Base-by-base conservation (phyloP, 1,139 yeast species). In the Kurtzmaniella quercitrusa region DNA sequence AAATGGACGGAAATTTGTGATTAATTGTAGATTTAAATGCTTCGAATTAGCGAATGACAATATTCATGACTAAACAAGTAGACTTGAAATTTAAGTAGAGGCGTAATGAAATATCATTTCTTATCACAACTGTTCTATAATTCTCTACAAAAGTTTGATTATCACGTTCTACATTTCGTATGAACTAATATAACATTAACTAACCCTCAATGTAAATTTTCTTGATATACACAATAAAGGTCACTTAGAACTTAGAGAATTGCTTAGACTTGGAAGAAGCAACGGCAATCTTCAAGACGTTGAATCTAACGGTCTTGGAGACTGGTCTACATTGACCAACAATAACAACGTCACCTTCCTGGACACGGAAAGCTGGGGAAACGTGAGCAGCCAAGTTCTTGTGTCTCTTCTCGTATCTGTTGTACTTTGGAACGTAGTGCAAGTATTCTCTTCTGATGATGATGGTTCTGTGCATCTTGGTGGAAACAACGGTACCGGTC, bases 341-440 rank as follows among this genome's bases (percentile, higher is more conserved):
- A 65, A 96, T 91, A 68, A 94, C 98, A 61, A 86, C 81, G 71
- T 94, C 99, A 82, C 99, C 99, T 74, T 91, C 98, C 73, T 80
- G 79, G 66, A 91, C 97, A 82, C 99, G 95, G 98, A 93, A 93
- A 77, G 98, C 98, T 78, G 99, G 99, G 57, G 98, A 91, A 67
- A 94, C 88, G 82, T 93, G 99, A 66, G 97, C 98, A 73, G 99
- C 95, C 58, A 94, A 83, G 84, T 93, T 94, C 94, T 93, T 94
- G 88, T 93, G 99, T 83, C 99, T 91, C 88, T 93, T 93, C 83
- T 93, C 99, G 86, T 89, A 93, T 87, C 99, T 91, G 95, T 91
- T 93, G 84, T 93, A 93, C 87, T 94, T 93, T 76, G 98, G 96
- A 75, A 93, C 86, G 80, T 88, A 94, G 82, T 94, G 99, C 76